These are phyloP conservation scores for Cardamine occulta DNA, from an alignment of 345 rosid genomes.

Conservation along the genomic window DNA sequence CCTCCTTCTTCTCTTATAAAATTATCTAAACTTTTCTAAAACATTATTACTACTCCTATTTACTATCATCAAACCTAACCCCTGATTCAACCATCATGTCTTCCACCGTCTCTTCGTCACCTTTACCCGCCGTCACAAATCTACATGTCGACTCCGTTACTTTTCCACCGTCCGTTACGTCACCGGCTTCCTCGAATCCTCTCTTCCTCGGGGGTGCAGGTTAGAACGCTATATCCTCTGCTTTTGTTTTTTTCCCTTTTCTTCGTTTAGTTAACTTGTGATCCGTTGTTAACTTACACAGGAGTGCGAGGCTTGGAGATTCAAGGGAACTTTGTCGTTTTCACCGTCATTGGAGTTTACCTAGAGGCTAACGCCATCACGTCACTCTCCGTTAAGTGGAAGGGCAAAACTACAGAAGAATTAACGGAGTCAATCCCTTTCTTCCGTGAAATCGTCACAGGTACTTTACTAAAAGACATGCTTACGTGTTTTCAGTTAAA, in stretches of 20 bases:
- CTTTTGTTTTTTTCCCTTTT: neutral
- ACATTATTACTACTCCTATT: too few species aligned
- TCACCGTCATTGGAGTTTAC: conserved; percentile 86
- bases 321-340: conserved; percentile 67
- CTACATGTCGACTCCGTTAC: conserved; percentile 56
- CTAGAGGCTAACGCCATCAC: conserved; percentile 60
- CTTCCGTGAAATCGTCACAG: conserved; percentile 79
- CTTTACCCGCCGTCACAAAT: conserved; percentile 44
- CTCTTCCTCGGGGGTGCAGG: conserved; percentile 94
- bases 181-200: conserved; percentile 64
- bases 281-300: too few species aligned
- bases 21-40: too few species aligned
- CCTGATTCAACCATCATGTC: conserved; percentile 35
- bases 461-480: conserved; percentile 46
- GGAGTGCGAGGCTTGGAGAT: conserved; percentile 83
- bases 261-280: too few species aligned
- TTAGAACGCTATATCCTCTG: neutral
- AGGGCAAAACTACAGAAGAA: conserved; percentile 57
- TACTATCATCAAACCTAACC: conserved; percentile 13
- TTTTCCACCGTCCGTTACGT: conserved; percentile 62
- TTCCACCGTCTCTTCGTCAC: neutral
- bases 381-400: conserved; percentile 70
- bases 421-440: conserved; percentile 68
- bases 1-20: conserved; percentile 32
- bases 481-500: neutral